phyloP scores from a whole-genome alignment of 2,329 filamentous ascomycete genomes.

The Fusarium anthophilum region DNA sequence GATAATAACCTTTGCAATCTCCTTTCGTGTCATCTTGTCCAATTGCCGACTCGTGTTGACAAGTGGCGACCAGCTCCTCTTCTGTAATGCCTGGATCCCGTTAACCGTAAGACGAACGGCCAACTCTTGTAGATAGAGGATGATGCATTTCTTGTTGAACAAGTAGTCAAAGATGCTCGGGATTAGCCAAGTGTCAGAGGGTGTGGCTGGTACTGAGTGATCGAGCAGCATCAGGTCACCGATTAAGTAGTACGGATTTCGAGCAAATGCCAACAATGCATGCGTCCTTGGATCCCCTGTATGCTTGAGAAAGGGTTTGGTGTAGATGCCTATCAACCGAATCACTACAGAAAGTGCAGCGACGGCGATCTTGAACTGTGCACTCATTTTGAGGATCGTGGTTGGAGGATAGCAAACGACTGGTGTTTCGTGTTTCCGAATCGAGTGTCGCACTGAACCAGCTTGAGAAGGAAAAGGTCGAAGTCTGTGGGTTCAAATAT shows the following conservation, averaged over 20 bases:
- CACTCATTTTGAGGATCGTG: background rate
- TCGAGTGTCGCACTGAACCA: background rate
- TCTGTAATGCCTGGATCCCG: background rate
- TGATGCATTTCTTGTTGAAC: background rate
- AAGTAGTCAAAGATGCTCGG: background rate
- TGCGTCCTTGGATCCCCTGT: background rate
- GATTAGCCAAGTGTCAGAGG: background rate
- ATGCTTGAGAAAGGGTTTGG: background rate
- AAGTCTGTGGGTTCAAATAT: background rate
- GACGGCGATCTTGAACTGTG: background rate
- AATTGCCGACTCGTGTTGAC: background rate
- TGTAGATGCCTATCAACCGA: background rate
- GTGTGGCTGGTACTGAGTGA: background rate
- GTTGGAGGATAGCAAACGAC: background rate
- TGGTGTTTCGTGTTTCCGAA: background rate
- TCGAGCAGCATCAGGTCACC: background rate
- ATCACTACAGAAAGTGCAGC: background rate
- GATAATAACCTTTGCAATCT: background rate
- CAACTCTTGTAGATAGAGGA: background rate
- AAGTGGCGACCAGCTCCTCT: background rate
- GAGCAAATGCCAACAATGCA: background rate
- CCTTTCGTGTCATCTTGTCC: background rate
- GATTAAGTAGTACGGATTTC: background rate
- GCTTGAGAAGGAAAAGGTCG: background rate
- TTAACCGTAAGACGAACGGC: background rate